phyloP scores from a whole-genome alignment of 768 basidiomycete genomes.

The Naganishia vishniacii region DNA sequence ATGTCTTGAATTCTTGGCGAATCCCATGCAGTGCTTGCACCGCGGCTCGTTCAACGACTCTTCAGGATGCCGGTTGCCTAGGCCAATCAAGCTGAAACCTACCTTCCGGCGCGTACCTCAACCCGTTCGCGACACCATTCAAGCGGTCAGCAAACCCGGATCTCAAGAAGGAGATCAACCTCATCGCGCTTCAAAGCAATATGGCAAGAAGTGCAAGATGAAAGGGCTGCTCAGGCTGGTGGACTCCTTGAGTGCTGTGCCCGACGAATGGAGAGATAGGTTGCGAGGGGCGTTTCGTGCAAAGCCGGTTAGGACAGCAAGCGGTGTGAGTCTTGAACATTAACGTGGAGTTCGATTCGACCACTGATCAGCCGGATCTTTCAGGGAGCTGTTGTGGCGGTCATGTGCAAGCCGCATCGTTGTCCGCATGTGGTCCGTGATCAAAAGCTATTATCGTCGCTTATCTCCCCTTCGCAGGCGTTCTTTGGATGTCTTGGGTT shows the following conservation, averaged over 20 bases:
- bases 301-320: conserved; percentile 85
- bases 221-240: conserved; percentile 86
- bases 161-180: conserved; percentile 66
- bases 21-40: too few relatives aligned
- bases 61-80: conserved; percentile 39
- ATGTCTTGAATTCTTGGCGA: too few relatives aligned
- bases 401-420: conserved; percentile 99
- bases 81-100: conserved; percentile 75
- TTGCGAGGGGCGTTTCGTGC: conserved; percentile 83
- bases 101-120: conserved; percentile 84
- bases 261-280: conserved; percentile 91
- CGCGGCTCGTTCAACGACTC: too few relatives aligned
- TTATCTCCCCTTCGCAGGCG: too few relatives aligned
- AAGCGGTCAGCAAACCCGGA: conserved; percentile 58
- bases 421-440: conserved; percentile 75
- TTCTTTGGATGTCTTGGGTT: conserved; percentile 99
- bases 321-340: not conserved
- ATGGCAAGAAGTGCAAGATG: conserved; percentile 83
- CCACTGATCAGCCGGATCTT: not conserved
- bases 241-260: conserved; percentile 96
- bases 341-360: not conserved
- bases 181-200: conserved; percentile 81
- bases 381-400: conserved; percentile 97
- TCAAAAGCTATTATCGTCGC: too few relatives aligned
- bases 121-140: conserved; percentile 91